Percentiles rank a stretch among this genome's conserved stretches.
Conservation (phyloP, 768 basidiomycete genomes). For the Symmetrospora coprosmae region DNA sequence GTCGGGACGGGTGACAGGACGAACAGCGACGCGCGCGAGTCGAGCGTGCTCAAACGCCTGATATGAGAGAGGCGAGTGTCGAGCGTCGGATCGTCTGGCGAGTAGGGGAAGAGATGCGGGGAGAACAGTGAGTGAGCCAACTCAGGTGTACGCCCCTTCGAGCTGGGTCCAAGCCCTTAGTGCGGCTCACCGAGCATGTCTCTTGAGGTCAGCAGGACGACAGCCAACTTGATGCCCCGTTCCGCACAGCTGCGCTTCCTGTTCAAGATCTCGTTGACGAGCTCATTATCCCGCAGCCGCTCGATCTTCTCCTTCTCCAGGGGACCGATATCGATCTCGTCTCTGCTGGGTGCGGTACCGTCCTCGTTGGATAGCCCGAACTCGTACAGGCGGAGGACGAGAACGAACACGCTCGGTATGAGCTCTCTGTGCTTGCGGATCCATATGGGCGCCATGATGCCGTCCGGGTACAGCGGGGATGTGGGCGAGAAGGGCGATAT, state of each 20-base stretch:
- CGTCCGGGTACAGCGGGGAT: slow-evolving; percentile 85
- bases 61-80: slow-evolving; percentile 75
- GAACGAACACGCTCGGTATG: slow-evolving; percentile 80
- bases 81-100: slow-evolving; percentile 72
- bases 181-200: slow-evolving; percentile 69
- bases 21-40: slow-evolving; percentile 81
- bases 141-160: not conserved
- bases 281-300: slow-evolving; percentile 54
- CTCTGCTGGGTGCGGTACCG: slow-evolving; percentile 48
- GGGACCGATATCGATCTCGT: slow-evolving; percentile 34
- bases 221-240: slow-evolving; percentile 81
- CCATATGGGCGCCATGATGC: slow-evolving; percentile 95
- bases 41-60: slow-evolving; percentile 70
- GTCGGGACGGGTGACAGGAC: slow-evolving; percentile 81
- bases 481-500: slow-evolving; percentile 79
- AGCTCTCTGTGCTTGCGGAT: slow-evolving; percentile 86
- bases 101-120: not conserved
- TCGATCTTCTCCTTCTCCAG: slow-evolving; percentile 49
- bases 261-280: slow-evolving; percentile 63
- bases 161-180: no score
- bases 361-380: slow-evolving; percentile 40
- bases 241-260: slow-evolving; percentile 69
- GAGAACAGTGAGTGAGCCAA: not conserved
- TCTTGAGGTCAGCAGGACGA: slow-evolving; percentile 79
- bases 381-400: slow-evolving; percentile 76